Conservation (phyloP, 257 asterid species). For the Scutellaria baicalensis region DNA sequence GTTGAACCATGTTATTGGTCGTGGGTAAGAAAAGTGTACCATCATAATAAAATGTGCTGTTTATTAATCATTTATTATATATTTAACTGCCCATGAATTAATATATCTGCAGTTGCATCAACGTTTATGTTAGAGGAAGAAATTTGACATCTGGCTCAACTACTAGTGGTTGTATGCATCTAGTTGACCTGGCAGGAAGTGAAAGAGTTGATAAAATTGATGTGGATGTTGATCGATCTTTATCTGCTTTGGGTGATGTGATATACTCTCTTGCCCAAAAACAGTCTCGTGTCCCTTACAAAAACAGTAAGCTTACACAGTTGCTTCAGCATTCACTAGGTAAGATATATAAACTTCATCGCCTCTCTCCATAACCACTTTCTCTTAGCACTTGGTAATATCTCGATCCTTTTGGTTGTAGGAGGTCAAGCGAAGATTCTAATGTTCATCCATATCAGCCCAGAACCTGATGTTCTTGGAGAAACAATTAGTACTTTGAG, state of each 20-base stretch:
- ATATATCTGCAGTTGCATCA: constrained; percentile 57
- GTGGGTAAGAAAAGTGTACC: not conserved
- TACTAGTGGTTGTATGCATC: constrained; percentile 74
- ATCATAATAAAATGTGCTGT: not conserved
- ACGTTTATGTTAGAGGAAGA: constrained; percentile 87
- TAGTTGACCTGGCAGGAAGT: constrained; percentile 93
- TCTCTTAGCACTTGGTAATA: not conserved
- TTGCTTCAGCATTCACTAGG: constrained; percentile 89
- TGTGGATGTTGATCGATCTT: constrained; percentile 73
- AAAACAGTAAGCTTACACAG: constrained; percentile 89
- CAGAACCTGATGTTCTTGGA: constrained; percentile 64
- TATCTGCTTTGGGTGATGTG: constrained; percentile 90
- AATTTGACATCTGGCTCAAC: constrained; percentile 56
- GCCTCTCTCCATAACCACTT: not conserved
- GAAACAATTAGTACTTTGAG: constrained; percentile 82
- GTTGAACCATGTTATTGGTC: not conserved
- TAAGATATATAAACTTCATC: constrained; percentile 22
- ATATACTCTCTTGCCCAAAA: constrained; percentile 74
- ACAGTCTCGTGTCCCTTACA: constrained; percentile 68
- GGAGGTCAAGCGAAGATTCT: constrained; percentile 89
- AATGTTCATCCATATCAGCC: constrained; percentile 85
- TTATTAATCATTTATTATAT: not conserved
- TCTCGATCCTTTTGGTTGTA: constrained; percentile 15
- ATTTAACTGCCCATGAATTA: not conserved
- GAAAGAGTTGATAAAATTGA: constrained; percentile 73